Conservation (phyloP, 768 basidiomycete genomes). For the Dendrothele bispora region DNA sequence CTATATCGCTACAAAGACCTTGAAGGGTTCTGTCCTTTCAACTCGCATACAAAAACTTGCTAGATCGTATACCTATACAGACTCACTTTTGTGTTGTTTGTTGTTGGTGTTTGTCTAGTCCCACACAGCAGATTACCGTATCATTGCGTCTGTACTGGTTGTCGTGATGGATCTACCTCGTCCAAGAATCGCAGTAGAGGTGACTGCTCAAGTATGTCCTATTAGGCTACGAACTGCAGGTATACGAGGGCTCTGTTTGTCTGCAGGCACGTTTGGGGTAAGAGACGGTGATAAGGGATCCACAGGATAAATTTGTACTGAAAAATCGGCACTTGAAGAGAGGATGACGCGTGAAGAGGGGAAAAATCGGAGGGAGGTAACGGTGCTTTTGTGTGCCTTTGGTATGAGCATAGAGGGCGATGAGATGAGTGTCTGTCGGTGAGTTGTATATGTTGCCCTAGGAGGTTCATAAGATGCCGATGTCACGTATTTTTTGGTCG, state of each 20-base stretch:
- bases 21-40: no score
- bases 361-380: constrained; percentile 63
- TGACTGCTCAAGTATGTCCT: constrained; percentile 66
- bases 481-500: constrained; percentile 3
- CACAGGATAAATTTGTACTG: constrained; percentile 64
- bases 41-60: no score
- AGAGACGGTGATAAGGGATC: constrained; percentile 32
- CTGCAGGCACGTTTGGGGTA: background rate
- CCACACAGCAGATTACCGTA: no score
- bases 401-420: no score
- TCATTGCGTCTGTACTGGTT: constrained; percentile 63
- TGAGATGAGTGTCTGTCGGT: constrained; percentile 10
- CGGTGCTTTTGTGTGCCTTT: constrained; percentile 50
- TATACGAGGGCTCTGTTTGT: constrained; percentile 32
- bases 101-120: no score
- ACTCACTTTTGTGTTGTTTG: no score
- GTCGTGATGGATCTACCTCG: constrained; percentile 69
- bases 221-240: constrained; percentile 60
- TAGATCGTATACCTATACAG: no score
- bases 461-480: constrained; percentile 8
- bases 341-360: constrained; percentile 73
- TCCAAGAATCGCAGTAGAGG: constrained; percentile 61
- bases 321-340: constrained; percentile 67
- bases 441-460: constrained; percentile 15
- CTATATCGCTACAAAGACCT: no score